Conservation (phyloP, 495 filamentous ascomycete genomes). For the Penicillium herquei region DNA sequence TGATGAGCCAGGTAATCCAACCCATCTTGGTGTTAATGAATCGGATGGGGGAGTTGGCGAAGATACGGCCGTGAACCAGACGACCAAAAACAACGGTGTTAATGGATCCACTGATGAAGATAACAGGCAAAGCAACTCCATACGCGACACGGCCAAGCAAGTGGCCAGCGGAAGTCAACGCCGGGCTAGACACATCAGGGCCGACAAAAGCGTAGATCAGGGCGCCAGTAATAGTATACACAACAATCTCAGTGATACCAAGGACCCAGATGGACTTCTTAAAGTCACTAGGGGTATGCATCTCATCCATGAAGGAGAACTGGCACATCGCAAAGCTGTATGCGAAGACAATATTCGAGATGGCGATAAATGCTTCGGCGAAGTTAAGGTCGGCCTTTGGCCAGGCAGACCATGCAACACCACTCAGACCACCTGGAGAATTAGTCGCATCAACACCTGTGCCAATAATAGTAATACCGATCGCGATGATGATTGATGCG, state of each 20-base stretch:
- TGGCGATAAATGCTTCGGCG: slow-evolving; percentile 51
- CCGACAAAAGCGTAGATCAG: slow-evolving; percentile 71
- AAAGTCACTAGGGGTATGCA: slow-evolving; percentile 65
- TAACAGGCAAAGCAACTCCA: slow-evolving; percentile 70
- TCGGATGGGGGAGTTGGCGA: slow-evolving; percentile 49
- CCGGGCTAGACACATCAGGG: slow-evolving; percentile 60
- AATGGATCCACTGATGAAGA: slow-evolving; percentile 66
- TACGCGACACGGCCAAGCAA: slow-evolving; percentile 66
- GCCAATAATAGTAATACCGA: slow-evolving; percentile 66
- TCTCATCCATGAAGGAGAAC: slow-evolving; percentile 73
- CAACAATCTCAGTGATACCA: slow-evolving; percentile 58
- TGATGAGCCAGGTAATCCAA: slow-evolving; percentile 56
- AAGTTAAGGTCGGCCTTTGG: slow-evolving; percentile 30
- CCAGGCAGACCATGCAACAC: slow-evolving; percentile 40
- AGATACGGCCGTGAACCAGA: slow-evolving; percentile 60
- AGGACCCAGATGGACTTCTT: slow-evolving; percentile 60
- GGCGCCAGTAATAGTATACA: slow-evolving; percentile 67
- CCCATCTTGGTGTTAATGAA: slow-evolving; percentile 59
- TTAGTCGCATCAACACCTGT: slow-evolving; percentile 49
- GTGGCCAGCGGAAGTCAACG: slow-evolving; percentile 60
- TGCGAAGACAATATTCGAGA: slow-evolving; percentile 72
- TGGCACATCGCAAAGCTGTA: slow-evolving; percentile 62
- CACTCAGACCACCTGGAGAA: slow-evolving; percentile 29
- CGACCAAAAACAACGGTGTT: slow-evolving; percentile 60
- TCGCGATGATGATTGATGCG: slow-evolving; percentile 61